Evolutionary conservation across 352 stramenopile genomes (phyloP), one percentile per base, ranked within the genome.

Genomic region (Phytophthora crassamura): DNA sequence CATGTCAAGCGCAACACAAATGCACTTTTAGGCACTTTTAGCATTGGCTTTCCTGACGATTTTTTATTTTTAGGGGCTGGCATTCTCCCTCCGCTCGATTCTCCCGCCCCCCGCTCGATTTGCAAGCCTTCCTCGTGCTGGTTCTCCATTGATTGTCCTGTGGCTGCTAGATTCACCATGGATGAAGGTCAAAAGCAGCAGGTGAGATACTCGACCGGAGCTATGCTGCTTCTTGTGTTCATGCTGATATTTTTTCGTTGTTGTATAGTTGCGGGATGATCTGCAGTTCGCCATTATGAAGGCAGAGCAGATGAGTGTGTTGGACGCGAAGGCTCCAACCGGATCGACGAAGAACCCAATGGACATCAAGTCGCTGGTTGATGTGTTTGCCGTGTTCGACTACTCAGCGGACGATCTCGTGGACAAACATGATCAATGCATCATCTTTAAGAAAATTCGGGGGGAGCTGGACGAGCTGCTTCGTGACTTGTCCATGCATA

Each of bases 261-360:
- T 54, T 58, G 9, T 12, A 40, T 51, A 92, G 85, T 67, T 93
- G 18, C 80, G 79, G 12, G 77, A 91, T 65, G 82, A 93, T 34
- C 53, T 91, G 12, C 75, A 88, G 49, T 91, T 93, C 61, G 85
- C 85, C 7, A 88, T 93, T 47, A 77, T 91, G 62, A 83, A 89
- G 28, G 64, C 60, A 14, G 79, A 93, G 40, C 67, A 84, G 15
- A 59, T 87, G 5, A 69, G 57, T 4, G 71, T 85, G 33, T 66
- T 89, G 3, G 77, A 90, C 53, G 20, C 64, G 3, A 82, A 80
- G n/a, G 67, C 75, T 6, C 57, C 76, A 16, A 25, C 39, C 16
- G 65, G 55, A 16, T 81, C 77, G 5, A 72, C 66, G 5, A 79
- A 75, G 20, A 71, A 88, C 16, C 77, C 79, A 15, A 84, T 90